phyloP scores from a whole-genome alignment of 208 protist species.

The Crithidia bombi region DNA sequence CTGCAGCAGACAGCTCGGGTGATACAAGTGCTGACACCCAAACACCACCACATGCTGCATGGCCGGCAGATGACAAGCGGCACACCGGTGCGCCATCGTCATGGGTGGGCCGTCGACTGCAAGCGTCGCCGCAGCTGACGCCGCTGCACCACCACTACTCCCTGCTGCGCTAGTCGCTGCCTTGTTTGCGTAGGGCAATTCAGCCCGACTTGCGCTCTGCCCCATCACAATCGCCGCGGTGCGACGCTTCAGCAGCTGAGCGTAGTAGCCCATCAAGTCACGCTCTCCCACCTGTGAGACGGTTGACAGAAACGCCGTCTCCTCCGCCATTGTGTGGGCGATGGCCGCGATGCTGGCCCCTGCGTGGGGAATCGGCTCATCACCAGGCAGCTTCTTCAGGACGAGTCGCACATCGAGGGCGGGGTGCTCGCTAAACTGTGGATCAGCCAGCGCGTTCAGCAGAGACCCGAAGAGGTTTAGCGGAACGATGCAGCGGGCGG shows the following conservation, averaged over 20 bases:
- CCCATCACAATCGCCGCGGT: slow-evolving; percentile 48
- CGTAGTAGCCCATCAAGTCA: slow-evolving; percentile 52
- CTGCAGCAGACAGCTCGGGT: slow-evolving; percentile 57
- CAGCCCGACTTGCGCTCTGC: background rate
- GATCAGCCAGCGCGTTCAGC: slow-evolving; percentile 56
- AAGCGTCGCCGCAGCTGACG: background rate
- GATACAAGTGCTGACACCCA: slow-evolving; percentile 65
- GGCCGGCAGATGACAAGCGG: slow-evolving; percentile 25
- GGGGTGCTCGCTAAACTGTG: slow-evolving; percentile 44
- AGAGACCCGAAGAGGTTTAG: slow-evolving; percentile 59
- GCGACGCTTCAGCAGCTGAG: slow-evolving; percentile 39
- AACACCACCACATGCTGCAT: slow-evolving; percentile 52
- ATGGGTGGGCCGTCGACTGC: background rate
- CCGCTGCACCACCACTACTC: background rate
- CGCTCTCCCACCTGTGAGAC: slow-evolving; percentile 48
- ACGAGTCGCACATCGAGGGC: slow-evolving; percentile 60
- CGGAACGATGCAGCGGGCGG: slow-evolving; percentile 51
- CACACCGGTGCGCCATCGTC: slow-evolving; percentile 7
- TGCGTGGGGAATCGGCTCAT: slow-evolving; percentile 57
- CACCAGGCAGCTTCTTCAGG: slow-evolving; percentile 44
- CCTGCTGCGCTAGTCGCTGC: background rate
- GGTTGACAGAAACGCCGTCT: slow-evolving; percentile 47
- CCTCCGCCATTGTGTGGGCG: slow-evolving; percentile 44
- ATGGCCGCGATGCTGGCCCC: slow-evolving; percentile 57
- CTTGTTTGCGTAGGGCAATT: background rate